Percentiles rank a stretch among this genome's conserved stretches.
Evolutionary conservation across 495 filamentous ascomycete species (phyloP).

Genomic region (Penicillium cataractarum): DNA sequence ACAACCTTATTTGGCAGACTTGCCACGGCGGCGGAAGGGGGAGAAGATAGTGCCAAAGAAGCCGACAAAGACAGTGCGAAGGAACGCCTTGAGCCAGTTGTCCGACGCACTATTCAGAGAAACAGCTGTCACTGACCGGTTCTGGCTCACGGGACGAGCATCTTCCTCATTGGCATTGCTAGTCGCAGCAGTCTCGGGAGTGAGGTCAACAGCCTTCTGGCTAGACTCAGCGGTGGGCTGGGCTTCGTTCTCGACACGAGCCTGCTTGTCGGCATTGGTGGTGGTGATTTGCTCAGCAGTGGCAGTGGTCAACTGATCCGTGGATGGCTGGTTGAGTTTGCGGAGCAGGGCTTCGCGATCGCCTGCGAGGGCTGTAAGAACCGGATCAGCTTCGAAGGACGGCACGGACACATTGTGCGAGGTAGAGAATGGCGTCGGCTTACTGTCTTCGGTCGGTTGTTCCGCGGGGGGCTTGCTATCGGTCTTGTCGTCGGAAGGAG

Average conservation of each 20-base stretch:
- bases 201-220: slow-evolving; percentile 13
- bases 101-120: slow-evolving; percentile 46
- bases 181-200: slow-evolving; percentile 13
- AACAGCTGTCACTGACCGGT: slow-evolving; percentile 50
- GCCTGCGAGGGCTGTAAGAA: slow-evolving; percentile 42
- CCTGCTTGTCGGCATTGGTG: slow-evolving; percentile 16
- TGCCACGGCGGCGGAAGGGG: slow-evolving; percentile 45
- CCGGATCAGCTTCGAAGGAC: slow-evolving; percentile 43
- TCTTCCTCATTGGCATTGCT: slow-evolving; percentile 38
- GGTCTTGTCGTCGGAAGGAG: slow-evolving; percentile 20
- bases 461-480: slow-evolving; percentile 20
- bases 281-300: slow-evolving; percentile 17
- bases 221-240: slow-evolving; percentile 24
- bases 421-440: slow-evolving; percentile 25
- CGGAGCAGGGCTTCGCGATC: slow-evolving; percentile 44
- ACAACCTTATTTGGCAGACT: slow-evolving; percentile 35
- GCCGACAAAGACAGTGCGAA: slow-evolving; percentile 47
- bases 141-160: slow-evolving; percentile 45
- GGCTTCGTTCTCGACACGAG: slow-evolving; percentile 18
- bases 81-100: slow-evolving; percentile 50
- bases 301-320: slow-evolving; percentile 32
- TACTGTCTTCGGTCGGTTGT: slow-evolving; percentile 33
- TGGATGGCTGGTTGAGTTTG: slow-evolving; percentile 38
- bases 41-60: slow-evolving; percentile 48
- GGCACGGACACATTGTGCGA: slow-evolving; percentile 25